Evolutionary conservation across 1,284 basidiomycete species (phyloP).

Genomic region (Ceratobasidium sp.): DNA sequence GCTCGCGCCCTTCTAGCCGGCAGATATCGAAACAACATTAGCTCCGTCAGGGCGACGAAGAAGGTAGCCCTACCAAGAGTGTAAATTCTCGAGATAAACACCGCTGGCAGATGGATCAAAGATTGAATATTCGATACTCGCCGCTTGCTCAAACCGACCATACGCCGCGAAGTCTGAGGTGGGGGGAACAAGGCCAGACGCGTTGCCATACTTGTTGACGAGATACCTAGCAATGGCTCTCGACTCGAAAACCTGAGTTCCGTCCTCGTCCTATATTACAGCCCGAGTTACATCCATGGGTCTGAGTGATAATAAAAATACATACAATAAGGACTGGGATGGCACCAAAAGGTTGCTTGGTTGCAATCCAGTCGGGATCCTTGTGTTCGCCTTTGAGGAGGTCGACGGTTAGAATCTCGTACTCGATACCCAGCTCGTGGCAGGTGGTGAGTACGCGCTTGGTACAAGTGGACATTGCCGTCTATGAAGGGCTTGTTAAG

Average conservation of each 20-base stretch:
- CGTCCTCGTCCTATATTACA: conserved; percentile 38
- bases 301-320: background rate
- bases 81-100: background rate
- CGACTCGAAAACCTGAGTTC: conserved; percentile 50
- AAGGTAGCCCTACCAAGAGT: background rate
- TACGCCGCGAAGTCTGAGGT: conserved; percentile 48
- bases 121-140: conserved; percentile 48
- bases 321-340: conserved; percentile 31
- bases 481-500: background rate
- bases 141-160: conserved; percentile 49
- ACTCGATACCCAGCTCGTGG: conserved; percentile 35
- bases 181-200: conserved; percentile 46
- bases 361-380: background rate
- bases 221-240: conserved; percentile 62
- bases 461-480: conserved; percentile 30
- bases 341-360: conserved; percentile 30
- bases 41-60: too few relatives aligned
- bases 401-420: conserved; percentile 26
- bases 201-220: conserved; percentile 53
- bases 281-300: background rate
- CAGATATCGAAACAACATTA: background rate
- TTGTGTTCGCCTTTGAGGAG: conserved; percentile 16
- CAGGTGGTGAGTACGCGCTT: conserved; percentile 29
- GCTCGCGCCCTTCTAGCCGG: conserved; percentile 41
- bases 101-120: conserved; percentile 43